Evolutionary conservation across 495 filamentous ascomycete genomes (phyloP).

Genomic region (Hyaloscypha finlandica): DNA sequence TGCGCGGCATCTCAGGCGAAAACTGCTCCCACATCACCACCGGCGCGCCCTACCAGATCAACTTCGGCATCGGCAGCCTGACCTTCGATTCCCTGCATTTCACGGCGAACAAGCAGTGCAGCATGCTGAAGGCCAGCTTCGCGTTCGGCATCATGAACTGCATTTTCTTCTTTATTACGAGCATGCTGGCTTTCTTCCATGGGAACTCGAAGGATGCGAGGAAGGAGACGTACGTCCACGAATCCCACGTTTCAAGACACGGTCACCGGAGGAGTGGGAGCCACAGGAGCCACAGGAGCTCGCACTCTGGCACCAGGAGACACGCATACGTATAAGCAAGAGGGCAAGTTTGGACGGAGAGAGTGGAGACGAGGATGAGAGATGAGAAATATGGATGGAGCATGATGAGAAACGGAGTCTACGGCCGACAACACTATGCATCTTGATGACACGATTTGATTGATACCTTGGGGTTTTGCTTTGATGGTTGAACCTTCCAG

Average conservation of each 20-base stretch:
- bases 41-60: conserved; percentile 49
- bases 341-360: not conserved
- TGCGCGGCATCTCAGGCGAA: conserved; percentile 66
- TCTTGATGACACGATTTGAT: conserved; percentile 25
- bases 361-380: not conserved
- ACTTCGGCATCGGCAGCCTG: conserved; percentile 57
- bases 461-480: conserved; percentile 11
- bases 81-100: conserved; percentile 46
- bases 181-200: conserved; percentile 61
- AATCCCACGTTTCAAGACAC: conserved; percentile 46
- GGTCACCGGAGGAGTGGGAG: conserved; percentile 47
- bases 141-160: conserved; percentile 87
- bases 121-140: conserved; percentile 85
- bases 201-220: conserved; percentile 43
- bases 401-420: conserved; percentile 4
- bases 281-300: conserved; percentile 38
- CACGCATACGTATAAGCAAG: conserved; percentile 36
- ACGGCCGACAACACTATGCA: conserved; percentile 18
- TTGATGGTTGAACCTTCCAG: not conserved
- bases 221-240: conserved; percentile 38
- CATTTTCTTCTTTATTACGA: conserved; percentile 79
- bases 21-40: conserved; percentile 63
- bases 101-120: conserved; percentile 71
- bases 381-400: not conserved
- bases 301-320: conserved; percentile 35